These are phyloP conservation scores for Penicillium thymicola DNA, from an alignment of 2,329 filamentous ascomycete genomes.

Conservation along the genomic window DNA sequence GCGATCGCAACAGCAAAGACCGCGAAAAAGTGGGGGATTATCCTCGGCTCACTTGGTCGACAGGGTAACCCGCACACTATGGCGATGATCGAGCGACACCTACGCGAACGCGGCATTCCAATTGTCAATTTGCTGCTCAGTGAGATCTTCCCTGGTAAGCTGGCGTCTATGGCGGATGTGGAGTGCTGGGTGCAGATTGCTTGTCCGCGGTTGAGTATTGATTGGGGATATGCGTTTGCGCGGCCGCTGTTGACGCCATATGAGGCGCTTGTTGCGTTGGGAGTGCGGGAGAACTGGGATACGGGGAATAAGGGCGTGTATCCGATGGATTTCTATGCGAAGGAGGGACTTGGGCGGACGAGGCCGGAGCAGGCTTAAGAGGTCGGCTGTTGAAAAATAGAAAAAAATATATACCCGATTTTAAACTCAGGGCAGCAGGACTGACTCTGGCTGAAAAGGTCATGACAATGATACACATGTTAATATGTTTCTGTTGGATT, in stretches of 20 bases:
- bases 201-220: constrained; percentile 93
- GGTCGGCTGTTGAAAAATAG: background rate
- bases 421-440: constrained; percentile 14
- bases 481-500: background rate
- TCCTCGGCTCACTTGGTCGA: constrained; percentile 84
- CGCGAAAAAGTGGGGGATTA: constrained; percentile 90
- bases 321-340: constrained; percentile 98
- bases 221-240: constrained; percentile 97
- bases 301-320: constrained; percentile 64
- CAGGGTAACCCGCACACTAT: constrained; percentile 96
- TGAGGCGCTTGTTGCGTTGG: constrained; percentile 88
- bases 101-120: constrained; percentile 69
- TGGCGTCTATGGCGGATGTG: constrained; percentile 89
- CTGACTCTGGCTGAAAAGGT: constrained; percentile 5
- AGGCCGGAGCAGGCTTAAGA: constrained; percentile 43
- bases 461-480: constrained; percentile 3
- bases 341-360: constrained; percentile 82
- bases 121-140: constrained; percentile 83
- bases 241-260: constrained; percentile 88
- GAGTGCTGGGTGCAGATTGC: constrained; percentile 99
- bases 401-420: constrained; percentile 12
- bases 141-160: constrained; percentile 94
- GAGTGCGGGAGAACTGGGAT: constrained; percentile 71
- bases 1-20: constrained; percentile 73
- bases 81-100: constrained; percentile 74